Conservation (phyloP, 2,329 filamentous ascomycete genomes). For the Didymosphaeria variabile region DNA sequence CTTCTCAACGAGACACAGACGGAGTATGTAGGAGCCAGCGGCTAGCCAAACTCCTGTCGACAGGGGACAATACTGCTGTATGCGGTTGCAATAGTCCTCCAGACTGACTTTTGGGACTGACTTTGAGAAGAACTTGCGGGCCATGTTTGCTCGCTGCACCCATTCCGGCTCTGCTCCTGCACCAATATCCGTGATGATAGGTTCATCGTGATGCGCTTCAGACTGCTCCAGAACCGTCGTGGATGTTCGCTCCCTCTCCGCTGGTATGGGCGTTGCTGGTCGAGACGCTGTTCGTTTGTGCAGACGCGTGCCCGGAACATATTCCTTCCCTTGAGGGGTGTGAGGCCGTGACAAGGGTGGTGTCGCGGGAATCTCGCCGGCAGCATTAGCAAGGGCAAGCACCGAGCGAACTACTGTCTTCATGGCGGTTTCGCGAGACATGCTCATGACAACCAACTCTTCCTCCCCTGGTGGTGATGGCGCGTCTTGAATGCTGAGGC, state of each 20-base stretch:
- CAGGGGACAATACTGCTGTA: constrained; percentile 93
- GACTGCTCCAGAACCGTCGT: constrained; percentile 57
- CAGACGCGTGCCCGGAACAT: constrained; percentile 30
- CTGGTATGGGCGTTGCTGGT: constrained; percentile 51
- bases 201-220: constrained; percentile 60
- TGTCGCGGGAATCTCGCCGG: constrained; percentile 83
- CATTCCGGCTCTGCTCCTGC: constrained; percentile 76
- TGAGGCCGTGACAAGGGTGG: constrained; percentile 71
- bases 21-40: constrained; percentile 85
- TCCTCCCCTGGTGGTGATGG: constrained; percentile 52
- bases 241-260: constrained; percentile 51
- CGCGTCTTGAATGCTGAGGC: constrained; percentile 44
- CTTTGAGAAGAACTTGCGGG: constrained; percentile 93
- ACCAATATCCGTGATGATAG: constrained; percentile 58
- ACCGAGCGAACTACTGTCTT: constrained; percentile 74
- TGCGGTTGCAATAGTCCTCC: constrained; percentile 82
- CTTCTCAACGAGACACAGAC: constrained; percentile 76
- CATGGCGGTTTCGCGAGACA: constrained; percentile 78
- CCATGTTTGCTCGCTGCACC: constrained; percentile 84
- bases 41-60: constrained; percentile 93
- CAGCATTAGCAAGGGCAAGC: constrained; percentile 71
- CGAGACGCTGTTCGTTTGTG: constrained; percentile 50
- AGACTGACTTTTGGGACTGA: constrained; percentile 83
- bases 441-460: constrained; percentile 74
- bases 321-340: constrained; percentile 59